Conservation (phyloP, 2,329 filamentous ascomycete genomes). For the Stemphylium vesicarium region DNA sequence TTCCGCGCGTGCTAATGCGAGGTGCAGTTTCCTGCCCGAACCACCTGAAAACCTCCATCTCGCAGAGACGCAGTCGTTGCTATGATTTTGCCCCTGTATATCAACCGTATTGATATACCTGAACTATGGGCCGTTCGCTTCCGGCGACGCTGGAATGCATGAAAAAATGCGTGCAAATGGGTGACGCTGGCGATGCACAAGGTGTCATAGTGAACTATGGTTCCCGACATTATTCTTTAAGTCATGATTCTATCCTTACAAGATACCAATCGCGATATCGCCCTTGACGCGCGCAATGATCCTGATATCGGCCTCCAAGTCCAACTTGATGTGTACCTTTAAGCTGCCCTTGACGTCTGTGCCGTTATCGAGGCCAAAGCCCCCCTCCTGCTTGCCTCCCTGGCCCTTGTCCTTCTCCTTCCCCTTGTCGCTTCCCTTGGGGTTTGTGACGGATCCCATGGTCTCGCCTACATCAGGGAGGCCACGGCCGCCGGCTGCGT, state of each 20-base stretch:
- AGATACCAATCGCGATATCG: constrained; percentile 30
- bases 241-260: constrained; percentile 8
- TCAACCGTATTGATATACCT: too few relatives aligned
- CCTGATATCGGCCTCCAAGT: constrained; percentile 30
- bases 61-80: too few relatives aligned
- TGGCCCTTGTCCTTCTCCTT: constrained; percentile 6
- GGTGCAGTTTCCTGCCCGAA: too few relatives aligned
- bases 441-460: constrained; percentile 11
- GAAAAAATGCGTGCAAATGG: too few relatives aligned
- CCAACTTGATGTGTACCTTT: constrained; percentile 33
- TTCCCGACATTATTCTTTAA: too few relatives aligned
- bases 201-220: too few relatives aligned
- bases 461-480: constrained; percentile 16
- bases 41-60: too few relatives aligned
- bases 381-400: constrained; percentile 14
- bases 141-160: too few relatives aligned
- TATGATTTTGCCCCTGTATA: too few relatives aligned
- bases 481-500: constrained; percentile 15
- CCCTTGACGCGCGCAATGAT: constrained; percentile 29
- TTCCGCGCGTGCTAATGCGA: too few relatives aligned
- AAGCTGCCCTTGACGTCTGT: constrained; percentile 34
- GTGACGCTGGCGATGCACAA: too few relatives aligned
- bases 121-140: too few relatives aligned
- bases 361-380: constrained; percentile 27
- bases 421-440: not conserved